Evolutionary conservation across 164 flowering plant species (phyloP).

Genomic region (Echeveria elegans): DNA sequence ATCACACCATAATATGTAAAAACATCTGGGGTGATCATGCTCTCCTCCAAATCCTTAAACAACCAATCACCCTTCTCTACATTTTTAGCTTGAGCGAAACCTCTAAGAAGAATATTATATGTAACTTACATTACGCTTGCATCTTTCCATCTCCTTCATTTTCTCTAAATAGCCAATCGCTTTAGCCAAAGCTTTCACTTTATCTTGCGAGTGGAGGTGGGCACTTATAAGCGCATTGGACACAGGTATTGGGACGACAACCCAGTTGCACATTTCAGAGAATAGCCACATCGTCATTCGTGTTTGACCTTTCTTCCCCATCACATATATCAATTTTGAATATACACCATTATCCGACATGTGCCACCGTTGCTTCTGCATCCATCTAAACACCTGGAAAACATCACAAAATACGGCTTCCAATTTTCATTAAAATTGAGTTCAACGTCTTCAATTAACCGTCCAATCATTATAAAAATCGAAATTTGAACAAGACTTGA

Average conservation of each 20-base stretch:
- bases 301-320: conserved; percentile 92
- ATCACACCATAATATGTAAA: conserved; percentile 87
- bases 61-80: conserved; percentile 56
- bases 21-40: conserved; percentile 63
- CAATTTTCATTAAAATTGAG: too few species aligned
- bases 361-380: conserved; percentile 95
- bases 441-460: background rate
- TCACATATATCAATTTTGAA: conserved; percentile 85
- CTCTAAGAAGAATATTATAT: conserved; percentile 87
- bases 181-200: conserved; percentile 73
- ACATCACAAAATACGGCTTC: too few species aligned
- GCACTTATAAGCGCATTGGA: conserved; percentile 90
- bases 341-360: conserved; percentile 88
- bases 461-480: background rate
- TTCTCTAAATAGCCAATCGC: conserved; percentile 74
- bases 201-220: conserved; percentile 76
- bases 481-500: background rate
- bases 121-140: conserved; percentile 83
- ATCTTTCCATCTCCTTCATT: conserved; percentile 83
- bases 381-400: conserved; percentile 92
- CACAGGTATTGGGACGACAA: conserved; percentile 89
- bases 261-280: conserved; percentile 99
- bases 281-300: conserved; percentile 99
- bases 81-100: conserved; percentile 70
- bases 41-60: conserved; percentile 70